A percentile compares a stretch with the other conserved stretches of the same genome.
Evolutionary conservation across 2,329 filamentous ascomycete species (phyloP).

Genomic region (Tolypocladium pustulatum): DNA sequence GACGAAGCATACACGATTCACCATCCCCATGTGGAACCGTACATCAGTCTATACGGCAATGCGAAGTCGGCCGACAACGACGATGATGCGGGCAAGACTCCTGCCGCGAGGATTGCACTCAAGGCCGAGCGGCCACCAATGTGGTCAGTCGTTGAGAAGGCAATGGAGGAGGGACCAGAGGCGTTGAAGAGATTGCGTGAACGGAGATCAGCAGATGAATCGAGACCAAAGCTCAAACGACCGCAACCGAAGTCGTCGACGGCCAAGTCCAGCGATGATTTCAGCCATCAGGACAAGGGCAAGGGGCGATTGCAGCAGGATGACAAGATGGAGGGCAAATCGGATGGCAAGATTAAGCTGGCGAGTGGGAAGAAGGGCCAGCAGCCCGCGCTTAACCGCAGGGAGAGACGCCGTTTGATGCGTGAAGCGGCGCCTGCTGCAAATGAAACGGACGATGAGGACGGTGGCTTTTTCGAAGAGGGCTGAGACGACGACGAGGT

Average conservation of each 20-base stretch:
- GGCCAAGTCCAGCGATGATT: neutral
- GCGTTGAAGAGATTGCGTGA: constrained; percentile 46
- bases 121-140: constrained; percentile 44
- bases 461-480: constrained; percentile 48
- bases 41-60: constrained; percentile 51
- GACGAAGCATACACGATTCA: constrained; percentile 67
- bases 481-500: neutral
- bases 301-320: constrained; percentile 6
- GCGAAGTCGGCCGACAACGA: constrained; percentile 23
- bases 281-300: neutral
- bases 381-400: constrained; percentile 20
- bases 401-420: constrained; percentile 24
- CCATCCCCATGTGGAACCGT: constrained; percentile 60
- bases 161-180: constrained; percentile 44
- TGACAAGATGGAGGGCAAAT: constrained; percentile 10
- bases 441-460: constrained; percentile 32
- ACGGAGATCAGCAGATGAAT: constrained; percentile 22
- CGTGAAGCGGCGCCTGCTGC: constrained; percentile 20
- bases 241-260: neutral
- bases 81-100: constrained; percentile 25
- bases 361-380: constrained; percentile 11
- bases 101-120: constrained; percentile 32
- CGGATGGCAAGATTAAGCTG: constrained; percentile 10
- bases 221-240: constrained; percentile 5
- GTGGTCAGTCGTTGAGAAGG: constrained; percentile 57